These are phyloP conservation scores for Entomortierella parvispora DNA, from an alignment of 192 early-diverging fungal genomes.

Conservation along the genomic window DNA sequence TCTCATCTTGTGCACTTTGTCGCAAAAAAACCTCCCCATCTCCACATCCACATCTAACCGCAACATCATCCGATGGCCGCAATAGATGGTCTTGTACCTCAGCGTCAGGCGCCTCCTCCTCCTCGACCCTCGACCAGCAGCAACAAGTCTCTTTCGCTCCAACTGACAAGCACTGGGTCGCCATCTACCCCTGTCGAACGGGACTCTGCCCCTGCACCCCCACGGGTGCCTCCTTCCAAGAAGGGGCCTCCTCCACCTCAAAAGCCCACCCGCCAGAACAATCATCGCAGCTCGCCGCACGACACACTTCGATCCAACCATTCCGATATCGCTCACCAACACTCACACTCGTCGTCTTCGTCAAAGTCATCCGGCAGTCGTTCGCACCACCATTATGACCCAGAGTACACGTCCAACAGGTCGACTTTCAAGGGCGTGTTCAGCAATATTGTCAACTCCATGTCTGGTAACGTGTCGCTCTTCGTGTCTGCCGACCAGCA, in stretches of 20 bases:
- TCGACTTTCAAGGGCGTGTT: constrained; percentile 67
- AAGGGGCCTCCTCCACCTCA: constrained; percentile 49
- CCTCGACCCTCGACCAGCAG: constrained; percentile 34
- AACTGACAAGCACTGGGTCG: constrained; percentile 35
- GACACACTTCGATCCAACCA: constrained; percentile 33
- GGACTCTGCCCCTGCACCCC: constrained; percentile 6
- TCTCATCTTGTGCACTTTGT: not conserved
- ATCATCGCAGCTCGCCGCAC: constrained; percentile 25
- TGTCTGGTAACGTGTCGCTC: constrained; percentile 44
- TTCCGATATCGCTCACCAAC: constrained; percentile 27
- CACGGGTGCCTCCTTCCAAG: constrained; percentile 33
- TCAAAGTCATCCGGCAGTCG: constrained; percentile 41
- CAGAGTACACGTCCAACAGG: constrained; percentile 40
- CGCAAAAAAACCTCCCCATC: not conserved
- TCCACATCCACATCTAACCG: not conserved
- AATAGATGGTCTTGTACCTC: constrained; percentile 43
- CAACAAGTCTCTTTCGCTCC: constrained; percentile 30
- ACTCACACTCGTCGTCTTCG: constrained; percentile 16
- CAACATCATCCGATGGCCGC: constrained; percentile 5
- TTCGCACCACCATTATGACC: constrained; percentile 38
- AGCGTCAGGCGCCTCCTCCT: constrained; percentile 53
- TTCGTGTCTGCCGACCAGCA: not conserved
- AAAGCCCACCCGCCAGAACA: constrained; percentile 39
- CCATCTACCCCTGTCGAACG: constrained; percentile 11
- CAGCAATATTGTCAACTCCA: constrained; percentile 61